phyloP scores from a whole-genome alignment of 2,329 filamentous ascomycete species.

The Stemphylium vesicarium region DNA sequence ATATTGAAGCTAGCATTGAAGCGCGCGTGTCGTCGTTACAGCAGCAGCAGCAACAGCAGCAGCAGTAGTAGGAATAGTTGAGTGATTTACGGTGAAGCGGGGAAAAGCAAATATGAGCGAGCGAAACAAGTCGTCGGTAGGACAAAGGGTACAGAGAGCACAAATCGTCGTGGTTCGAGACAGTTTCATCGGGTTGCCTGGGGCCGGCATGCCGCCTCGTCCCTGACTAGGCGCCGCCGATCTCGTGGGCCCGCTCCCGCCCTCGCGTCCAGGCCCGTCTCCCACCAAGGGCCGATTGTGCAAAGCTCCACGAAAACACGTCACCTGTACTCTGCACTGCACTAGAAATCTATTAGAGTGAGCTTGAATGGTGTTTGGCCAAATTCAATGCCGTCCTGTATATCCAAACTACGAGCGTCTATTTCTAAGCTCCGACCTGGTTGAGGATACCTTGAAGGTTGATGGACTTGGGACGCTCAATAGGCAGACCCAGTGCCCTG shows the following conservation, averaged over 20 bases:
- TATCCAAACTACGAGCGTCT: not conserved
- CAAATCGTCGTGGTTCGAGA: conserved; percentile 19
- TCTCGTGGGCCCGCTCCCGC: conserved; percentile 12
- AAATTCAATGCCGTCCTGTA: not conserved
- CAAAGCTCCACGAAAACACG: not conserved
- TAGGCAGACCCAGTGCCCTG: conserved; percentile 87
- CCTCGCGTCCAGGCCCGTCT: not conserved
- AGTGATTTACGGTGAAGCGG: not conserved
- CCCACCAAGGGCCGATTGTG: not conserved
- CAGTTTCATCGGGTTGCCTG: conserved; percentile 6
- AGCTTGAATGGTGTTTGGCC: no score
- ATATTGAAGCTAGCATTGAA: conserved; percentile 14
- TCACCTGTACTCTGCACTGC: not conserved
- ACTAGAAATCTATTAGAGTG: no score
- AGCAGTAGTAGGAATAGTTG: not conserved
- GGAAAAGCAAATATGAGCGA: not conserved
- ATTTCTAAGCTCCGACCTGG: conserved; percentile 47
- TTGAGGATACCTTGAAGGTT: conserved; percentile 86
- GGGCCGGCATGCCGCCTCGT: conserved; percentile 15
- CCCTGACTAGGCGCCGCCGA: conserved; percentile 19
- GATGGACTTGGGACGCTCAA: conserved; percentile 98
- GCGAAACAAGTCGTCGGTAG: not conserved
- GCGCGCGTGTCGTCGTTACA: conserved; percentile 1
- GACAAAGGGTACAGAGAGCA: conserved; percentile 1
- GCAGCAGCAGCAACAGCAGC: not conserved